Evolutionary conservation across 768 basidiomycete species (phyloP).

Genomic region (Tricholoma matsutake): DNA sequence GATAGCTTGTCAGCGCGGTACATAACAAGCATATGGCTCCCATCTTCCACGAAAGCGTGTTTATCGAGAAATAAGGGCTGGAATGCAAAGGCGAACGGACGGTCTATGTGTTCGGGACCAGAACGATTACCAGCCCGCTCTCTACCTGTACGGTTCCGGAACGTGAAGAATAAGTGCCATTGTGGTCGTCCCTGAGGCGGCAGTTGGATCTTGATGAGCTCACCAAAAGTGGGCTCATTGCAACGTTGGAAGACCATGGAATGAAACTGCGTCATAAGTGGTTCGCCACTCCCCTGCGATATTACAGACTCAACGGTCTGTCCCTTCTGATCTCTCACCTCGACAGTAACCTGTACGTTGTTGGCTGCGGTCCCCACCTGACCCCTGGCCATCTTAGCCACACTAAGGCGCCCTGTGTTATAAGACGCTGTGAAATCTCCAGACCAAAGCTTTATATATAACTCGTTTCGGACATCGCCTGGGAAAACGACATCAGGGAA

Average conservation of each 20-base stretch:
- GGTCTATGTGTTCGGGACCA: conserved; percentile 48
- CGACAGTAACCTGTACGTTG: conserved; percentile 88
- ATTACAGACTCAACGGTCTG: conserved; percentile 65
- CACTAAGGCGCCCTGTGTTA: conserved; percentile 49
- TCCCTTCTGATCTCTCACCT: conserved; percentile 77
- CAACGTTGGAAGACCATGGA: conserved; percentile 91
- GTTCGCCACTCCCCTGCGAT: conserved; percentile 84
- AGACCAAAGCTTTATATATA: conserved; percentile 95
- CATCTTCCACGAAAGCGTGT: conserved; percentile 83
- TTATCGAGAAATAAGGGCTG: conserved; percentile 81
- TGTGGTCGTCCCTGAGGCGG: conserved; percentile 63
- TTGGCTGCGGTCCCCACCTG: conserved; percentile 51
- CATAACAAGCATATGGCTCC: conserved; percentile 79
- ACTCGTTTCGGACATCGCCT: conserved; percentile 86
- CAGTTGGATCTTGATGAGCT: conserved; percentile 85
- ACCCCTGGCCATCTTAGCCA: conserved; percentile 59
- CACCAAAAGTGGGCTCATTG: conserved; percentile 88
- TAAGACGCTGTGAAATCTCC: conserved; percentile 75
- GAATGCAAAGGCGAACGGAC: conserved; percentile 90
- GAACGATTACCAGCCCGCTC: conserved; percentile 41
- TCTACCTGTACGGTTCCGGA: conserved; percentile 66
- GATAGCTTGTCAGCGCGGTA: conserved; percentile 76
- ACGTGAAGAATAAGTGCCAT: conserved; percentile 95
- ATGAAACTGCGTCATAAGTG: conserved; percentile 73
- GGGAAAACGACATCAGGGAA: conserved; percentile 98